Evolutionary conservation across 164 flowering plant genomes (phyloP), one percentile per base, ranked within the genome.

Genomic region (Vitis amurensis): DNA sequence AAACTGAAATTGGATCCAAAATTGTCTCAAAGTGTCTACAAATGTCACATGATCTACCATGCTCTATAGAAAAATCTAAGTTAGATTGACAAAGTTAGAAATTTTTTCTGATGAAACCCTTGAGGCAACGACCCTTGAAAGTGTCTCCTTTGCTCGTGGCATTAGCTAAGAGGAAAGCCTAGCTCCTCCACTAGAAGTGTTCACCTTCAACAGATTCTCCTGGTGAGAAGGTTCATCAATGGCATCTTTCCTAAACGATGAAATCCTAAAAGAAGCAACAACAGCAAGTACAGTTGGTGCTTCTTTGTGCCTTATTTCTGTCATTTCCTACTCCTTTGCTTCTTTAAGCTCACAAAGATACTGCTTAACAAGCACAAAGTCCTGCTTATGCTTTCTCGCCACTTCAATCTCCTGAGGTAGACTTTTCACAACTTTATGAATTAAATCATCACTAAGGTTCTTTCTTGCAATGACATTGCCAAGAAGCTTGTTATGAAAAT

Each of bases 241-340:
- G 44, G 67, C 68, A 78, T 96, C 97, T 78, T 93, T 96, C 83
- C 98, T 86, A 37, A 85, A 64, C 23, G 92, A 88, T 56, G 97
- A 87, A 16, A 80, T 60, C 83, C 99, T 84, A 59, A 96, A 88
- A 63, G 98, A 96, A 62, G 97, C 84, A 30, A 97, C 95, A n/a
- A 93, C 99, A 14, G 97, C 98, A 29, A 92, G 80, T 11, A 87
- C 93, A 68, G 94, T 97, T 79, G 93, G 98, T 23, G 97, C 97
- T 79, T 96, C 98, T 75, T 82, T 89, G 76, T 89, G 89, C 73
- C 86, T 85, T 68, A 81, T 84, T 79, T 96, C 98, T 77, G 92
- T 92, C 79, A 95, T 86, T 55, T 97, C 98, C 76, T 76, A 93
- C 77, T 93, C 93, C 78, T 85, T 92, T 57, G 88, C 96, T 72